Evolutionary conservation across 495 filamentous ascomycete species (phyloP).

Genomic region (Xylaria sp.): DNA sequence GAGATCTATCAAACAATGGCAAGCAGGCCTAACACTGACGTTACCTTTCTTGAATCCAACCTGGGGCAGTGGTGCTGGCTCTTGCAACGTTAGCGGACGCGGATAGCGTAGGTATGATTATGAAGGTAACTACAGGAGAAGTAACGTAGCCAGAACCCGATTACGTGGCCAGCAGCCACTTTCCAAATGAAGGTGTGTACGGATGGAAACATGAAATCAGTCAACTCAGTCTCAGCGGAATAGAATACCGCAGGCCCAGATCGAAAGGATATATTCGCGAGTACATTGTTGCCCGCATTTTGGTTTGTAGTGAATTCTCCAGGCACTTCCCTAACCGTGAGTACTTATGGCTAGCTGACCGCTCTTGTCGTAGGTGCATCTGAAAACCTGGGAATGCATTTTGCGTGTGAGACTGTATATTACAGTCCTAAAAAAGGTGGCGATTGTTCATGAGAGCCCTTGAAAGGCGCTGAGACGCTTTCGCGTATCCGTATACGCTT

Average conservation of each 20-base stretch:
- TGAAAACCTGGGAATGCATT: background rate
- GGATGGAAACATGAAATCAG: background rate
- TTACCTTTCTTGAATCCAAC: background rate
- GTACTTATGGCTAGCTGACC: background rate
- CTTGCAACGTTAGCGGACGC: constrained; percentile 15
- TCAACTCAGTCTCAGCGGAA: background rate
- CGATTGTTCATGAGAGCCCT: background rate
- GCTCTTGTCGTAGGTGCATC: background rate
- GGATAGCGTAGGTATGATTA: constrained; percentile 4
- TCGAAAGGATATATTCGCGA: background rate
- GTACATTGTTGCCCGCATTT: background rate
- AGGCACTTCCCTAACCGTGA: background rate
- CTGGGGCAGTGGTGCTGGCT: background rate
- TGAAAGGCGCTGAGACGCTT: background rate
- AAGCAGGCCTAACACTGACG: constrained; percentile 6
- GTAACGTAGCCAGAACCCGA: constrained; percentile 23
- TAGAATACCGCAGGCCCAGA: background rate
- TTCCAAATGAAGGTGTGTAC: background rate
- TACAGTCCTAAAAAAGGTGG: background rate
- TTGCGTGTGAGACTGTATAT: background rate
- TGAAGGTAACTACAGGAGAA: background rate
- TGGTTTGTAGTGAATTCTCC: background rate
- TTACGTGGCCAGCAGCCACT: constrained; percentile 17
- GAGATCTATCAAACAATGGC: background rate
- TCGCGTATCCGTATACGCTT: background rate